Percentiles rank a stretch among this genome's conserved stretches.
Conservation (phyloP, 2,329 filamentous ascomycete species). For the Penicillium sp. region DNA sequence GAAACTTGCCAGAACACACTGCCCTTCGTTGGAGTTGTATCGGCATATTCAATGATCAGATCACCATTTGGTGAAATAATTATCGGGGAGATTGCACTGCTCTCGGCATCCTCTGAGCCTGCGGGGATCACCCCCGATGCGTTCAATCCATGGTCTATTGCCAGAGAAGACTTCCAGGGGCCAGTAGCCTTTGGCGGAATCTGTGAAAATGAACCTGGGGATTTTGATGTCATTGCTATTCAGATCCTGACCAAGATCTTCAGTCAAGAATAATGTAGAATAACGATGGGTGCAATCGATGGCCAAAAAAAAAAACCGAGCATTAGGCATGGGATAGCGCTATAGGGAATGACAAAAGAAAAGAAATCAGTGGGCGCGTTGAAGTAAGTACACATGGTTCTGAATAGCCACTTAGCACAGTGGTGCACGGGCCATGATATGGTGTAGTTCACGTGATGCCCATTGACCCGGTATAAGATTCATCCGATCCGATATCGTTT, state of each 20-base stretch:
- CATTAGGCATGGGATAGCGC: background rate
- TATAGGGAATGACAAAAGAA: background rate
- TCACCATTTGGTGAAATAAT: slow-evolving; percentile 34
- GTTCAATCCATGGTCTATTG: background rate
- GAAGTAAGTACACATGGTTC: background rate
- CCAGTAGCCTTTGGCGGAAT: background rate
- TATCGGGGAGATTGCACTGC: background rate
- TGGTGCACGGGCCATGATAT: background rate
- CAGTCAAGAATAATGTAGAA: background rate
- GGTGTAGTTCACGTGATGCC: background rate
- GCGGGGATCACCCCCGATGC: no score
- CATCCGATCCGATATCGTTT: no score
- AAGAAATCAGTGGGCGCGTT: background rate
- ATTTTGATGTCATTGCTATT: background rate
- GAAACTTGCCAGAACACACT: slow-evolving; percentile 35
- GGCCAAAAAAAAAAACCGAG: background rate
- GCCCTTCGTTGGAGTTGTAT: slow-evolving; percentile 3
- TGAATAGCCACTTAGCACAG: background rate
- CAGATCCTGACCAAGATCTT: background rate
- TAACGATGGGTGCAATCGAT: background rate
- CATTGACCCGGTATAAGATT: background rate
- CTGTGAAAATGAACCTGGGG: background rate
- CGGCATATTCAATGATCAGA: slow-evolving; percentile 36
- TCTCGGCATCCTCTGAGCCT: background rate
- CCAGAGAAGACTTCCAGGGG: background rate